These are phyloP conservation scores for Catunica adiposa DNA, from an alignment of 2,329 filamentous ascomycete species.

Conservation along the genomic window DNA sequence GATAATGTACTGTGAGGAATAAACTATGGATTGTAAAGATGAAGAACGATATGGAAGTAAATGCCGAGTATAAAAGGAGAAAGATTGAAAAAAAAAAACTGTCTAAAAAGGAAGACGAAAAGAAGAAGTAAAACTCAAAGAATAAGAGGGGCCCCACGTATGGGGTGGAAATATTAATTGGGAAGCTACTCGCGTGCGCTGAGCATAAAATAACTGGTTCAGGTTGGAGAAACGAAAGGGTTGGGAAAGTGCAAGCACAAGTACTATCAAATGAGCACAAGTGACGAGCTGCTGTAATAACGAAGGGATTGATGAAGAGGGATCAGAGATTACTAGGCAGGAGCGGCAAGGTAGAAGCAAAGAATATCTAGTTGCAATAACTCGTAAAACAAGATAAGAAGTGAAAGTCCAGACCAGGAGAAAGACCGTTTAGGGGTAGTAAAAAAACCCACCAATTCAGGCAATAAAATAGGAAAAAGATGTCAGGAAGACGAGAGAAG, in stretches of 20 bases:
- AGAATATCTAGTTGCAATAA: no score
- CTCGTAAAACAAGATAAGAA: no score
- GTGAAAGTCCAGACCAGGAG: no score
- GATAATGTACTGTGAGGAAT: not conserved
- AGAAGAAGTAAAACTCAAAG: not conserved
- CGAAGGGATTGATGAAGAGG: not conserved
- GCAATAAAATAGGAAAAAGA: not conserved
- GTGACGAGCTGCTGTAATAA: not conserved
- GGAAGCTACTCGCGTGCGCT: slow-evolving; percentile 4
- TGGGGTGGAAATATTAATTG: not conserved
- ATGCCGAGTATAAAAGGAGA: not conserved
- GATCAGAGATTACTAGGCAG: not conserved
- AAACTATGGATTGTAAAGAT: not conserved
- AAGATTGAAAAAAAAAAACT: not conserved
- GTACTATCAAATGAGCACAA: not conserved
- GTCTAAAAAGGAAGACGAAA: not conserved
- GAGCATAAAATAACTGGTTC: not conserved
- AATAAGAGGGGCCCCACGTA: not conserved
- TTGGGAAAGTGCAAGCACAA: not conserved
- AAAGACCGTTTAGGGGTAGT: no score
- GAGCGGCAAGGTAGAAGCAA: no score
- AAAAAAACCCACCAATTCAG: not conserved
- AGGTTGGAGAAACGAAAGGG: not conserved
- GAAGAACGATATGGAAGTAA: not conserved
- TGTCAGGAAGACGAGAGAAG: not conserved